Conservation (phyloP, 331 rosid species). For the Ulmus americana region DNA sequence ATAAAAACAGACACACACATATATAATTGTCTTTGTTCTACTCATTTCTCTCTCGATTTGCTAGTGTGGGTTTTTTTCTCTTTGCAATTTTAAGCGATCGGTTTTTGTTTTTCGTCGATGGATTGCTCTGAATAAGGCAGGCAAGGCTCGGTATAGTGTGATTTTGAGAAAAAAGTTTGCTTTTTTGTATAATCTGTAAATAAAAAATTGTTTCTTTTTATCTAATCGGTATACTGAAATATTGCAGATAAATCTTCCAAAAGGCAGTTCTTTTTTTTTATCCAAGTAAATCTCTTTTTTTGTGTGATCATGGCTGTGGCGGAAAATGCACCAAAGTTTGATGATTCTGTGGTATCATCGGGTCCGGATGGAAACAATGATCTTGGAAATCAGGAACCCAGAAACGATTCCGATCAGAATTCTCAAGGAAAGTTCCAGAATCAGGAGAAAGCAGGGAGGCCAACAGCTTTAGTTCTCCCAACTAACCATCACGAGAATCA, state of each 20-base stretch:
- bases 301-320: constrained; percentile 74
- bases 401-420: constrained; percentile 53
- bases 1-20: constrained; percentile 14
- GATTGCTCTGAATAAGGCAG: constrained; percentile 39
- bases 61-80: not conserved
- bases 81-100: constrained; percentile 47
- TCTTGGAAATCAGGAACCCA: constrained; percentile 60
- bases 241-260: constrained; percentile 24
- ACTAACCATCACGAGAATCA: constrained; percentile 43
- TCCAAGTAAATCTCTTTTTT: constrained; percentile 11
- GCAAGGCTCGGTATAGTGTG: constrained; percentile 24
- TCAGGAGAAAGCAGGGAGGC: constrained; percentile 34
- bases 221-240: constrained; percentile 22
- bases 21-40: constrained; percentile 28
- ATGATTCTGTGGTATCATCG: constrained; percentile 47
- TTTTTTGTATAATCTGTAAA: not conserved
- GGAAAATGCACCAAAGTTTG: constrained; percentile 80
- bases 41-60: constrained; percentile 28
- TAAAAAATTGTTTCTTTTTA: not conserved
- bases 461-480: constrained; percentile 34
- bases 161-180: not conserved
- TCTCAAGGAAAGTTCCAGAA: constrained; percentile 33
- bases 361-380: constrained; percentile 40
- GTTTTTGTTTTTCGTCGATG: constrained; percentile 37
- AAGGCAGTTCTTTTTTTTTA: constrained; percentile 22